These are phyloP conservation scores for Talaromyces marneffei DNA, from an alignment of 2,329 filamentous ascomycete genomes.

Conservation along the genomic window DNA sequence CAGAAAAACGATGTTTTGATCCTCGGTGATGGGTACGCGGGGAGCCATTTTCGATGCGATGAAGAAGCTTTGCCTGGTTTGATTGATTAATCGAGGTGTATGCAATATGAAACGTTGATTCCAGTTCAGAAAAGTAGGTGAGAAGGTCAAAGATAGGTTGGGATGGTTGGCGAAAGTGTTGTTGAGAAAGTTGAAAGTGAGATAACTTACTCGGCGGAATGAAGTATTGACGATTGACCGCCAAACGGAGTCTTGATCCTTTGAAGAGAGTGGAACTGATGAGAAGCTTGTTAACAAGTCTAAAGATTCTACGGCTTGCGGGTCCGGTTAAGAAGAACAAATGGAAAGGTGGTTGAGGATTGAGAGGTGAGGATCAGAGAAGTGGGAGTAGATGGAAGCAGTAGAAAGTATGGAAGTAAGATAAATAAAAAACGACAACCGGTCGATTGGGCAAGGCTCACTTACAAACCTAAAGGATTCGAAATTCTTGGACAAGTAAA, in stretches of 20 bases:
- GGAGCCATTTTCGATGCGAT: neutral
- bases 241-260: neutral
- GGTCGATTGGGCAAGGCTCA: neutral
- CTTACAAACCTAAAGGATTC: too few relatives aligned
- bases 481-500: neutral
- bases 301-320: neutral
- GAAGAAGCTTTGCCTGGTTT: neutral
- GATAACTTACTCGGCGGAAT: neutral
- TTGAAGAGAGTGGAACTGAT: neutral
- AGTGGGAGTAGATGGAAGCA: neutral
- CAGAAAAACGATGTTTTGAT: constrained; percentile 11
- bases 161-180: neutral
- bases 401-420: neutral
- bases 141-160: neutral
- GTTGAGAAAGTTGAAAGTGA: neutral
- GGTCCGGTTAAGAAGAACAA: neutral
- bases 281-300: neutral
- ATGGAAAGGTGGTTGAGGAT: neutral
- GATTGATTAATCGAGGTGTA: neutral
- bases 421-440: neutral
- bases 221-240: neutral
- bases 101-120: neutral
- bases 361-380: neutral
- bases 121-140: neutral
- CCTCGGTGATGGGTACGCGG: neutral